A percentile compares a stretch with the other conserved stretches of the same genome.
Evolutionary conservation across 148 eudicot genomes (phyloP).

Genomic region (Vaccinium corymbosum): DNA sequence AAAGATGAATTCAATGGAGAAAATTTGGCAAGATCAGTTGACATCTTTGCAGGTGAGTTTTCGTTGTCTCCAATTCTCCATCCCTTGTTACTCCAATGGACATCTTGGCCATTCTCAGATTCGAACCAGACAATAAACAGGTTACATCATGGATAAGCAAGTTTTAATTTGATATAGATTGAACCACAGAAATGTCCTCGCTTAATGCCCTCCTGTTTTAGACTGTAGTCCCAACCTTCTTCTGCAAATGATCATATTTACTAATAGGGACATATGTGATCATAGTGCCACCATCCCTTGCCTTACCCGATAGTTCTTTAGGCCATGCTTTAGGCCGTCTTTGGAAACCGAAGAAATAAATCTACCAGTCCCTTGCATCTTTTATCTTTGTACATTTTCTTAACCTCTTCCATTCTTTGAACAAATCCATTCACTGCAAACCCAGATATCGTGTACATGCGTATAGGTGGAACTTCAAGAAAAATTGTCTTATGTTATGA

Average conservation of each 20-base stretch:
- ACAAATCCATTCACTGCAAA: background rate
- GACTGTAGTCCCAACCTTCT: background rate
- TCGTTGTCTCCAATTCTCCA: background rate
- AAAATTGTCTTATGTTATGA: background rate
- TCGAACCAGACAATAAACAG: background rate
- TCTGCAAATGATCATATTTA: background rate
- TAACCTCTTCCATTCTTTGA: background rate
- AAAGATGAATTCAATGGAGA: constrained; percentile 47
- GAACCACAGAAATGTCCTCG: background rate
- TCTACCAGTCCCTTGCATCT: background rate
- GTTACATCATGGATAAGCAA: background rate
- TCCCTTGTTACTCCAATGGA: background rate
- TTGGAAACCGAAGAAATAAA: background rate
- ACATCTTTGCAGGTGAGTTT: constrained; percentile 31
- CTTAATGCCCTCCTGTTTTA: background rate
- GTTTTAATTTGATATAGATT: background rate
- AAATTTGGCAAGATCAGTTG: constrained; percentile 53
- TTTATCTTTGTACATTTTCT: background rate
- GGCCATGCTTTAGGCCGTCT: background rate
- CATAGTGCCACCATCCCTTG: no score
- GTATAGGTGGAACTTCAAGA: background rate
- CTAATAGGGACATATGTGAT: background rate
- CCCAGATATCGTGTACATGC: background rate
- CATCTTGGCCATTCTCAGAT: constrained; percentile 10
- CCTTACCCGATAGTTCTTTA: background rate